phyloP scores from a whole-genome alignment of 768 basidiomycete genomes.

The Xerocomellus amylosporus region DNA sequence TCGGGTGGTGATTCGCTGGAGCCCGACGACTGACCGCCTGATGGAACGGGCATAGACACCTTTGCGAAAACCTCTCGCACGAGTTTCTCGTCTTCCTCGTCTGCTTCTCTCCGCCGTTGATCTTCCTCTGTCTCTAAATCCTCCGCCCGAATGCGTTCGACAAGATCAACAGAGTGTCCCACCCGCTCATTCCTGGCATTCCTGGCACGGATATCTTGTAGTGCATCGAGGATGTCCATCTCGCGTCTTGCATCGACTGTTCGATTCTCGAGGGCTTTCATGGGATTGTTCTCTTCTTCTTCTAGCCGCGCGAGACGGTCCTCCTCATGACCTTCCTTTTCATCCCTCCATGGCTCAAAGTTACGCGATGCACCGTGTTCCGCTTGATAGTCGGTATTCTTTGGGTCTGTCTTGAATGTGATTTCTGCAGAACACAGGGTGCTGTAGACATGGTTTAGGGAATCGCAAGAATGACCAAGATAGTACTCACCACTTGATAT shows the following conservation, averaged over 20 bases:
- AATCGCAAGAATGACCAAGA: constrained; percentile 6
- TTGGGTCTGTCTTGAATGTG: constrained; percentile 99
- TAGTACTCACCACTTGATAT: constrained; percentile 75
- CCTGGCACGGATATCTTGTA: constrained; percentile 86
- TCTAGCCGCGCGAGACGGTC: constrained; percentile 84
- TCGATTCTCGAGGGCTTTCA: constrained; percentile 94
- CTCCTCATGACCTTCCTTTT: constrained; percentile 71
- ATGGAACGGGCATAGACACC: constrained; percentile 41
- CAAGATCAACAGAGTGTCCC: constrained; percentile 69
- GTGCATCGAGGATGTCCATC: constrained; percentile 96
- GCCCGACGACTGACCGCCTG: constrained; percentile 21
- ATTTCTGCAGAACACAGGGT: constrained; percentile 97
- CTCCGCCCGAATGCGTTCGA: constrained; percentile 58
- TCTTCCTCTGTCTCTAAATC: constrained; percentile 81
- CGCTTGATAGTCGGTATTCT: constrained; percentile 90
- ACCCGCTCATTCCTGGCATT: constrained; percentile 88
- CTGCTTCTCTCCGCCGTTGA: constrained; percentile 60
- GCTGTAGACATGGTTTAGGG: constrained; percentile 40
- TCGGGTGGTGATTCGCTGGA: constrained; percentile 21
- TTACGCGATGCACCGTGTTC: constrained; percentile 98
- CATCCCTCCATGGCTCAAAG: constrained; percentile 96
- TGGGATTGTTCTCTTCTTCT: constrained; percentile 94
- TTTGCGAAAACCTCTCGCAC: constrained; percentile 88
- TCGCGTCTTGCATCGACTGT: constrained; percentile 92
- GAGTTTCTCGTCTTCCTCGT: constrained; percentile 90